phyloP scores from a whole-genome alignment of 2,329 filamentous ascomycete genomes.

The Trichoderma semiorbis region DNA sequence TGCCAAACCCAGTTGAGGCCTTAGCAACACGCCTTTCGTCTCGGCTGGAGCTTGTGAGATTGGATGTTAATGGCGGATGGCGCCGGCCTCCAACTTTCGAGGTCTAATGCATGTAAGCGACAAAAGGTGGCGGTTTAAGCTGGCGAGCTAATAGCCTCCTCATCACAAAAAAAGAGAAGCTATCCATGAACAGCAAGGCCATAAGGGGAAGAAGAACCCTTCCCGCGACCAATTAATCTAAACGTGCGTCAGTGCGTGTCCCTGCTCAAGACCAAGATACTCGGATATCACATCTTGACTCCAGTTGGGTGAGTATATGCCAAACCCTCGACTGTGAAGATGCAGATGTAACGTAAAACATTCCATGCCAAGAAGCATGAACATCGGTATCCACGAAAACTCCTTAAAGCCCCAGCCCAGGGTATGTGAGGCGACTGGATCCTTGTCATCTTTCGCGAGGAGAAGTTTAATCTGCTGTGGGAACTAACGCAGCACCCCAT shows the following conservation, averaged over 20 bases:
- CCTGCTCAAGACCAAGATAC: neutral
- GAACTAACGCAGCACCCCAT: neutral
- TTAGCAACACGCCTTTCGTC: neutral
- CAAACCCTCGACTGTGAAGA: neutral
- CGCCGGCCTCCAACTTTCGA: neutral
- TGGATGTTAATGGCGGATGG: neutral
- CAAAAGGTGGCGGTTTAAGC: neutral
- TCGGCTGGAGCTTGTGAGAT: neutral
- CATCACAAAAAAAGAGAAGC: neutral
- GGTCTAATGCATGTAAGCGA: slow-evolving; percentile 9
- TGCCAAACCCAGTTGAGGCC: neutral
- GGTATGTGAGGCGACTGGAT: neutral
- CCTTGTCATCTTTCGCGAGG: neutral
- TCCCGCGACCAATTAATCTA: neutral
- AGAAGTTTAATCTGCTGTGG: neutral
- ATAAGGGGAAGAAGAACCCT: neutral
- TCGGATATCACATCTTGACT: neutral
- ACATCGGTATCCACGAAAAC: neutral
- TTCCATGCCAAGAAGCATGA: neutral
- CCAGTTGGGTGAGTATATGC: neutral
- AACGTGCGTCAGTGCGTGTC: neutral
- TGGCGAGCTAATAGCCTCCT: neutral
- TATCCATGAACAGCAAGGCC: neutral
- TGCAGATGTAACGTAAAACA: neutral
- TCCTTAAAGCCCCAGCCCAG: neutral